phyloP scores from a whole-genome alignment of 345 rosid genomes.

The Citrus unshiu region DNA sequence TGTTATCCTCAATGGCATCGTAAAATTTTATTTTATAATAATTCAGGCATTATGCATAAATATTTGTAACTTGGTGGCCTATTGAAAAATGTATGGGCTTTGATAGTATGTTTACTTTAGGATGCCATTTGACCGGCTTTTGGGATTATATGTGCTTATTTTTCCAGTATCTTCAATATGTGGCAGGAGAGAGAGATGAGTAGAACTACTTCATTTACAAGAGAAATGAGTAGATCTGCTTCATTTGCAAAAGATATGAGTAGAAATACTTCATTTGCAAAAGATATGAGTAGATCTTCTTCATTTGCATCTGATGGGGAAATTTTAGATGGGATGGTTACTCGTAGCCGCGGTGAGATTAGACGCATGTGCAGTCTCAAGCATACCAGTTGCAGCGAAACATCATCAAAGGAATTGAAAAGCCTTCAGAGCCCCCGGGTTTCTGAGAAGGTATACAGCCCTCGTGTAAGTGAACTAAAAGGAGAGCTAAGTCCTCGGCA shows the following conservation, averaged over 20 bases:
- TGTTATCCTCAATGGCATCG: background rate
- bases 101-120: background rate
- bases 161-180: background rate
- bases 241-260: conserved; percentile 32
- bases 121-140: background rate
- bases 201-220: conserved; percentile 26
- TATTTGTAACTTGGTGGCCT: background rate
- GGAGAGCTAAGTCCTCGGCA: conserved; percentile 53
- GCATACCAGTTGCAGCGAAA: conserved; percentile 32
- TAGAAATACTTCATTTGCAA: conserved; percentile 25
- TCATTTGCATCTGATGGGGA: conserved; percentile 76
- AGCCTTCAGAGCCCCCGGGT: conserved; percentile 54
- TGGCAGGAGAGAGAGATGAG: conserved; percentile 16
- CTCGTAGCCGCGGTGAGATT: conserved; percentile 86
- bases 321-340: conserved; percentile 72
- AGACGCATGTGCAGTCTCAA: conserved; percentile 61
- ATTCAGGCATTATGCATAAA: background rate
- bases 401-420: conserved; percentile 51
- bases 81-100: background rate
- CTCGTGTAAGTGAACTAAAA: conserved; percentile 52
- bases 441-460: conserved; percentile 52
- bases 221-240: conserved; percentile 16
- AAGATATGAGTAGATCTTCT: conserved; percentile 53
- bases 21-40: background rate
- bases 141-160: background rate